Evolutionary conservation across 2,329 filamentous ascomycete genomes (phyloP).

Genomic region (Clarireedia homoeocarpa): DNA sequence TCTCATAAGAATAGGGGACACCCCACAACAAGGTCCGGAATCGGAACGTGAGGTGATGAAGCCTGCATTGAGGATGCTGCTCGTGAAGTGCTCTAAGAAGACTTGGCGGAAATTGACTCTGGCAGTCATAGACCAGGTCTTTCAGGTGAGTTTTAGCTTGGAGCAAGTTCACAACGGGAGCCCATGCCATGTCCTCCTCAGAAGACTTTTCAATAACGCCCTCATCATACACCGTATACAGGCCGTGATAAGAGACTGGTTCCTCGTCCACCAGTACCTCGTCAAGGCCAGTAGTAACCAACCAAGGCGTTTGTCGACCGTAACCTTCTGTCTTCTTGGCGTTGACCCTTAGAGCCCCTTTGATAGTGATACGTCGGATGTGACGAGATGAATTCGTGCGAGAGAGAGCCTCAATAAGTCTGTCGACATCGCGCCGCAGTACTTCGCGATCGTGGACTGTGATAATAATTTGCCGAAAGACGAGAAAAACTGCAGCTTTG

Average conservation of each 20-base stretch:
- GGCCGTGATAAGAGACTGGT: not conserved
- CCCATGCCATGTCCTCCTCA: slow-evolving; percentile 11
- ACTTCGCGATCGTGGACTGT: not conserved
- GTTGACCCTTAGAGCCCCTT: slow-evolving; percentile 8
- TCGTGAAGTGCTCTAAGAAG: slow-evolving; percentile 9
- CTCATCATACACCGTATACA: slow-evolving; percentile 6
- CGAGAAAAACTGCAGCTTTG: not conserved
- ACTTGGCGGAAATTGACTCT: slow-evolving; percentile 11
- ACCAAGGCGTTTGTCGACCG: not conserved
- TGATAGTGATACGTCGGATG: slow-evolving; percentile 10
- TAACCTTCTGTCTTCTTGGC: not conserved
- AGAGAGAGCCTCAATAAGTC: not conserved
- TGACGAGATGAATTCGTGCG: slow-evolving; percentile 1
- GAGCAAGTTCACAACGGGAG: slow-evolving; percentile 4
- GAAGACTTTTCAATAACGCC: slow-evolving; percentile 9
- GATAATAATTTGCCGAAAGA: not conserved
- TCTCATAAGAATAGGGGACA: slow-evolving; percentile 9
- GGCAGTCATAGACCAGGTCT: slow-evolving; percentile 10
- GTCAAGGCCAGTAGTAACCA: not conserved
- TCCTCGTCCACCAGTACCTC: slow-evolving; percentile 9
- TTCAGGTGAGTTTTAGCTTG: slow-evolving; percentile 4
- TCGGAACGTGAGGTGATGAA: slow-evolving; percentile 11
- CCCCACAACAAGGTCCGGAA: slow-evolving; percentile 8
- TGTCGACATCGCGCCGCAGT: not conserved
- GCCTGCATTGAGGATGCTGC: slow-evolving; percentile 10